A percentile compares a stretch with the other conserved stretches of the same genome.
Conservation (phyloP, 1,284 basidiomycete species). For the Pseudozyma tsukubaensis region DNA sequence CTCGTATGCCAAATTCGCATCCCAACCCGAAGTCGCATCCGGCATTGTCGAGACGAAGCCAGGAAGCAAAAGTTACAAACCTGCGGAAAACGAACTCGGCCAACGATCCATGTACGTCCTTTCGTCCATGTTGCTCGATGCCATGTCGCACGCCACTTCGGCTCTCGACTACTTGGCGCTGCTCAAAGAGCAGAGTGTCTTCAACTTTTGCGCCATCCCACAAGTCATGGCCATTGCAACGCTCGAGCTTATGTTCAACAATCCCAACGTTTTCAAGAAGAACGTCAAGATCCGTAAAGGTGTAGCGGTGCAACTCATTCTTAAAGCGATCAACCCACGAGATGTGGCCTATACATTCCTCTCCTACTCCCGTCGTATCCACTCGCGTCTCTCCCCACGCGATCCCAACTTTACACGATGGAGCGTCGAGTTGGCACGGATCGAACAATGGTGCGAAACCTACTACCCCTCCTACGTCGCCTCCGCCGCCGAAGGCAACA, state of each 20-base stretch:
- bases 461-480: constrained; percentile 63
- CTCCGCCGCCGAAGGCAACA: constrained; percentile 19
- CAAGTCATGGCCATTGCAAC: constrained; percentile 97
- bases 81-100: constrained; percentile 54
- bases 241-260: constrained; percentile 90
- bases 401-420: constrained; percentile 81
- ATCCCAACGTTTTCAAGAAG: constrained; percentile 84
- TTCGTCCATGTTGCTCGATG: constrained; percentile 89
- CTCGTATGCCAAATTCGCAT: constrained; percentile 42
- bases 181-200: constrained; percentile 89
- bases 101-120: constrained; percentile 60
- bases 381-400: constrained; percentile 79
- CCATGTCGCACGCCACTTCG: constrained; percentile 84
- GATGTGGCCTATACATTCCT: constrained; percentile 92
- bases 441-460: constrained; percentile 66
- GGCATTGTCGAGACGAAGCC: constrained; percentile 59
- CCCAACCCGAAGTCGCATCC: constrained; percentile 57
- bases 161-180: constrained; percentile 89
- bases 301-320: constrained; percentile 87
- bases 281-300: constrained; percentile 98
- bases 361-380: constrained; percentile 83
- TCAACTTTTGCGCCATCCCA: constrained; percentile 96
- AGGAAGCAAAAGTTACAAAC: constrained; percentile 42
- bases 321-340: constrained; percentile 87
- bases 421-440: constrained; percentile 61